Conservation (phyloP, 768 basidiomycete species). For the Rhizopogon sp. region DNA sequence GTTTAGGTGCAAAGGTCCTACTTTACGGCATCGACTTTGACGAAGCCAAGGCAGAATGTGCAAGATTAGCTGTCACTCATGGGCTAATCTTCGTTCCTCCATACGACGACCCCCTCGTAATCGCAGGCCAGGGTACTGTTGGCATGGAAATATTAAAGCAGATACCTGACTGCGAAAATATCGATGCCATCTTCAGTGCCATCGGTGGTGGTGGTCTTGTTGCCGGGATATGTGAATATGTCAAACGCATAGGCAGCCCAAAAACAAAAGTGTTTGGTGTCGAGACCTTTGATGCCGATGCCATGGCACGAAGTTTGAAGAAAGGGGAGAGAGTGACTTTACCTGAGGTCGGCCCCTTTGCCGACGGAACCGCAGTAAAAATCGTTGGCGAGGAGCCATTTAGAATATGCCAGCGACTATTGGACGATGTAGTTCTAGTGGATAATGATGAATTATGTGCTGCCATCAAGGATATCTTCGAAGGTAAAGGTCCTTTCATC, state of each 20-base stretch:
- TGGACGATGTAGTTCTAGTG: conserved; percentile 81
- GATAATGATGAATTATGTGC: conserved; percentile 98
- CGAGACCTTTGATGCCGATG: conserved; percentile 95
- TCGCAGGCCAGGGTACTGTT: conserved; percentile 95
- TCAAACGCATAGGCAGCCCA: conserved; percentile 88
- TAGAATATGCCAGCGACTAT: conserved; percentile 78
- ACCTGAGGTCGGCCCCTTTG: conserved; percentile 91
- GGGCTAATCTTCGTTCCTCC: conserved; percentile 91
- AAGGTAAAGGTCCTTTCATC: conserved; percentile 50
- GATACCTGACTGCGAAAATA: conserved; percentile 60
- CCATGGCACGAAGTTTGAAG: conserved; percentile 80
- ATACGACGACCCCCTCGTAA: conserved; percentile 94
- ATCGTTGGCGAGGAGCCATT: conserved; percentile 95
- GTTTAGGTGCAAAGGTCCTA: conserved; percentile 92
- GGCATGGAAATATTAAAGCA: conserved; percentile 96
- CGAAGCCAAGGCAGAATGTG: conserved; percentile 92
- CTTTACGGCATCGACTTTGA: conserved; percentile 92
- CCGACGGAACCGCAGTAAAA: conserved; percentile 96
- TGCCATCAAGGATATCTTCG: conserved; percentile 98
- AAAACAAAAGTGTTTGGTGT: conserved; percentile 78
- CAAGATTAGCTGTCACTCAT: conserved; percentile 70
- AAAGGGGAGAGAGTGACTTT: conserved; percentile 81
- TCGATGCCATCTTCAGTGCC: conserved; percentile 86
- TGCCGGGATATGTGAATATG: conserved; percentile 87
- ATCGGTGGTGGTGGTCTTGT: conserved; percentile 93